Evolutionary conservation across 352 stramenopile genomes (phyloP), one percentile per base, ranked within the genome.

Genomic region (Globisporangium irregulare): DNA sequence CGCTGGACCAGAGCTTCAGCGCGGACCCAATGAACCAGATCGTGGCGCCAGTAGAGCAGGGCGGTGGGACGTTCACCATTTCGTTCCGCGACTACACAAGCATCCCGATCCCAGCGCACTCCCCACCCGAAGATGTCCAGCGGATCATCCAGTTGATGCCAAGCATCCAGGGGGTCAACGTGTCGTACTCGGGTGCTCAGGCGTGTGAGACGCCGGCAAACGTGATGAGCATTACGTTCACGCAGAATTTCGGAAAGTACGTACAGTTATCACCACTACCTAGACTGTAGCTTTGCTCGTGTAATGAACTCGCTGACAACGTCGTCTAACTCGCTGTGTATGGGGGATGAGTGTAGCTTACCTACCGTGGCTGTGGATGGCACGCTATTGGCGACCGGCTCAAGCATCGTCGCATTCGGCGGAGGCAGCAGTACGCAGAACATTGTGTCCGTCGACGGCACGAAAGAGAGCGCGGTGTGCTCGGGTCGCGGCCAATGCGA

Each of bases 241-340:
- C 80, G 1, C 84, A 92, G 63, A 85, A 94, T 68, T 94, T 92
- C 74, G 84, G 79, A 48, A 86, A 87, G 86, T 92, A 86, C 18
- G 83, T 89, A 3, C 4, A n/a, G 15, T 50, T 15, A 43, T 20
- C 12, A 20, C 38, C 10, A 41, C 9, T 15, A 6, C 38, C 38
- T 50, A 1, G 18, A 8, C 15, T 50, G 15, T 50, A 20, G 41
- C 15, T 50, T 9, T n/a, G 4, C 15, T 18, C 15, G 2, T n/a
- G 15, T 50, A 15, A 9, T 8, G 0, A n/a, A 59, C 29, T 14
- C 14, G 38, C 24, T 59, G 36, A 7, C 15, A 50, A 20, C 41
- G 14, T n/a, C 15, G 41, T 3, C 15, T 60, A 60, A 60, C 54
- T 38, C 54, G 6, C 18, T 60, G 67, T 32, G 20, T 64, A 46